Base-by-base conservation (phyloP, 2,329 filamentous ascomycete genomes). In the Chaetomium olivaceum region DNA sequence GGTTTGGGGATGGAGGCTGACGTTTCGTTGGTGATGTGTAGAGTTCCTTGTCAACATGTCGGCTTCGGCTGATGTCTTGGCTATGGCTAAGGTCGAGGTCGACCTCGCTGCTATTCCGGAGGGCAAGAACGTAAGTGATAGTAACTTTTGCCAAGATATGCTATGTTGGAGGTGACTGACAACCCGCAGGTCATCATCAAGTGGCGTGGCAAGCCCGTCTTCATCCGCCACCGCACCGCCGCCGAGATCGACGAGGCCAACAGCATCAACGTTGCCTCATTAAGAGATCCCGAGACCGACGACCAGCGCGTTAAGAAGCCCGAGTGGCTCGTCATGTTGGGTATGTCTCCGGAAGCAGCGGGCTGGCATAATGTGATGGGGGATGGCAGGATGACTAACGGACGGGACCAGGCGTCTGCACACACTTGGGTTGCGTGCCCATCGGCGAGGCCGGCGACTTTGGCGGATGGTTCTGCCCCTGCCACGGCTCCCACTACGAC, bases 11-110 rank as follows among this genome's bases (percentile, higher is more conserved):
- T 12, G 25, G 27, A 46, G 23, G 59, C 46, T 48, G 46, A 23
- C 21, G 64, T 73, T 76, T n/a, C n/a, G n/a, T n/a, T n/a, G n/a
- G n/a, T n/a, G 71, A 48, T 54, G 50, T 27, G 72, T 81, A 99
- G 95, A 99, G 83, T 99, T 99, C 88, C 87, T 99, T 71, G 92
- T 97, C 84, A 99, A 97, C 89, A 98, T 99, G 96, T 96, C 94
- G 76, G 95, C 95, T 70, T 99, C 95, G 69, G 95, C 95, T 81
- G 95, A 99, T 77, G 93, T 99, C 77, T 83, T 99, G 82, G 95
- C 96, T 78, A 96, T 97, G 89, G 95, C 95, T 81, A 99, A 99
- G 90, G 95, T 99, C 74, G 95, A 99, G 85, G 91, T 99, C 74
- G 92, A 97, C 80, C 90, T 99, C 73, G 85, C 85, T 75, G 80